Evolutionary conservation across 768 basidiomycete genomes (phyloP), one percentile per base, ranked within the genome.

Genomic region (Auriscalpium microsporum): DNA sequence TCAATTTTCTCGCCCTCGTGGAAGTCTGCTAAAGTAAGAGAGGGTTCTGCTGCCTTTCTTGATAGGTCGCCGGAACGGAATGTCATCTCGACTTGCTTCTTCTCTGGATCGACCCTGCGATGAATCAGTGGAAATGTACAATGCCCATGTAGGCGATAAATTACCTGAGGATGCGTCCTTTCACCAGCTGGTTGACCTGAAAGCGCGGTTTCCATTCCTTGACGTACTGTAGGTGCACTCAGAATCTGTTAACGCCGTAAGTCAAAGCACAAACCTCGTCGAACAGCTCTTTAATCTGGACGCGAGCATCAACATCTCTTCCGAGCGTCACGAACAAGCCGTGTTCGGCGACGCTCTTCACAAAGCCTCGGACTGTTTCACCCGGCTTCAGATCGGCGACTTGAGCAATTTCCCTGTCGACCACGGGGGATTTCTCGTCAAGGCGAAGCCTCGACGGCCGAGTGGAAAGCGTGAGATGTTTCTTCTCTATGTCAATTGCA

Each of bases 131-230:
- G 33, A 2, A 5, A 21, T 19, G 28, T 7, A 37, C 3, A 23
- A 21, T 17, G 14, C 42, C 10, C 44, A 46, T n/a, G 28, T 19
- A 42, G 6, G 23, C 47, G 62, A 47, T 2, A 49, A 21, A 72
- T n/a, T 63, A 91, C 89, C 80, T 85, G 40, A 90, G 69, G 64
- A 98, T 81, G 51, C 89, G 82, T 49, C 94, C 95, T 60, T 84
- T 87, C 11, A 96, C 91, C 3, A 97, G 68, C 63, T 97, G 92
- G 62, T 90, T 84, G 42, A 78, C 71, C 58, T 78, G 71, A 69
- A 97, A 97, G 19, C 77, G 80, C 28, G 78, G 73, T 71, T 94
- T 87, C 95, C 95, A 99, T 42, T 97, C 94, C 70, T 97, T 96
- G 64, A 97, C 81, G 69, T 81, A 98, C 91, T 96, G 62, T 58